Evolutionary conservation across 768 basidiomycete genomes (phyloP), one percentile per base, ranked within the genome.

Genomic region (Kwoniella bestiolae): DNA sequence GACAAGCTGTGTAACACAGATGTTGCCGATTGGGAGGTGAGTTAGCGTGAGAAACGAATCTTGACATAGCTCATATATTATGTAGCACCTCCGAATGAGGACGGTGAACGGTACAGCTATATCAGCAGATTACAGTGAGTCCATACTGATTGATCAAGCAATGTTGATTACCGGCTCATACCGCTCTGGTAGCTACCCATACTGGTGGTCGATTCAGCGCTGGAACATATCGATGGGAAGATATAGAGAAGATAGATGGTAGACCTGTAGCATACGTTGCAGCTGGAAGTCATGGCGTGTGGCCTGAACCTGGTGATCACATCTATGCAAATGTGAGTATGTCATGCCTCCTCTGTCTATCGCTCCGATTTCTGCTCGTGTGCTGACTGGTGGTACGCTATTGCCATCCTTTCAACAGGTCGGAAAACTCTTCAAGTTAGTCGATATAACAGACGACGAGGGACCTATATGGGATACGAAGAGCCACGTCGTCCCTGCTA

Each of bases 401-500:
- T 21, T 18, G 29, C 28, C 8, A 23, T 46, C 59, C 12, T 41
- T 11, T 41, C 38, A 41, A 41, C 61, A 76, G 72, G 41, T 73
- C 0, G 66, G 64, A n/a, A 67, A 72, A 55, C 16, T 73, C n/a
- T 71, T 76, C 69, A 67, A 66, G 18, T 63, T 78, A 6, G 66
- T 72, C 38, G 77, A 78, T 38, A 50, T 67, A 11, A 76, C 74
- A 6, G 77, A 76, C 44, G 73, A 74, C 41, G 47, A 67, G 3
- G 77, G 77, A 7, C 45, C 77, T 14, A 57, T 76, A 7, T 78
- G 77, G 77, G 73, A 78, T 57, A 74, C 75, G 6, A 72, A 68
- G 56, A 63, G 57, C 5, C 57, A 57, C 5, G 69, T 78, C 32
- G 65, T 74, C 2, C 60, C 70, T 2, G 65, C 65, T 32, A 62